Evolutionary conservation across 768 basidiomycete species (phyloP).

Genomic region (Pulveroboletus ravenelii): DNA sequence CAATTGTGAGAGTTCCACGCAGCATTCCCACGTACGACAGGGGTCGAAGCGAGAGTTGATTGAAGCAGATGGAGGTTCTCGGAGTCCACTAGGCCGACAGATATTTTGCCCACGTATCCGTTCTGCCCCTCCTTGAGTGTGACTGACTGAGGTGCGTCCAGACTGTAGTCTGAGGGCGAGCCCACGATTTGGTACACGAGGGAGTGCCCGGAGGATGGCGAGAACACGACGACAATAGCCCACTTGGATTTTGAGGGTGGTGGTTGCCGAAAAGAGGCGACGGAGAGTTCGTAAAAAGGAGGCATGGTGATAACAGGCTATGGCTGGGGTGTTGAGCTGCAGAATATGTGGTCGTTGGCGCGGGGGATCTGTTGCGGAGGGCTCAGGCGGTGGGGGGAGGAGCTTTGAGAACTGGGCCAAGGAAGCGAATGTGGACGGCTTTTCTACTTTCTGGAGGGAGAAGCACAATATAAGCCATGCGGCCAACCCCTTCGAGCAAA

Average conservation of each 20-base stretch:
- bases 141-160: conserved; percentile 32
- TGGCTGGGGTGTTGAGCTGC: background rate
- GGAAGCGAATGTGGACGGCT: conserved; percentile 3
- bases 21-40: conserved; percentile 23
- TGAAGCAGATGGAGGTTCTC: conserved; percentile 28
- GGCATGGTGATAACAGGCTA: conserved; percentile 19
- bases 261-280: conserved; percentile 24
- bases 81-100: conserved; percentile 26
- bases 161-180: conserved; percentile 23
- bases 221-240: conserved; percentile 27
- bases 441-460: conserved; percentile 19
- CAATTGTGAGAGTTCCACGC: conserved; percentile 28
- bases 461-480: conserved; percentile 18
- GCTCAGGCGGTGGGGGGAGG: background rate
- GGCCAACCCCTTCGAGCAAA: conserved; percentile 18
- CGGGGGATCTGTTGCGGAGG: background rate
- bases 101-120: conserved; percentile 19
- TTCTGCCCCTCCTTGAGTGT: conserved; percentile 29
- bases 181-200: conserved; percentile 31
- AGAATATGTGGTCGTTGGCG: background rate
- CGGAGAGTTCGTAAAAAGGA: conserved; percentile 31
- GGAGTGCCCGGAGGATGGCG: conserved; percentile 26
- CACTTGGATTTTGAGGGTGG: conserved; percentile 22
- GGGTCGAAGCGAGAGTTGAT: conserved; percentile 24
- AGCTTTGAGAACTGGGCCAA: background rate